A percentile compares a stretch with the other conserved stretches of the same genome.
These are phyloP conservation scores for Lactifluus subvellereus DNA, from an alignment of 768 basidiomycete species.

Conservation along the genomic window DNA sequence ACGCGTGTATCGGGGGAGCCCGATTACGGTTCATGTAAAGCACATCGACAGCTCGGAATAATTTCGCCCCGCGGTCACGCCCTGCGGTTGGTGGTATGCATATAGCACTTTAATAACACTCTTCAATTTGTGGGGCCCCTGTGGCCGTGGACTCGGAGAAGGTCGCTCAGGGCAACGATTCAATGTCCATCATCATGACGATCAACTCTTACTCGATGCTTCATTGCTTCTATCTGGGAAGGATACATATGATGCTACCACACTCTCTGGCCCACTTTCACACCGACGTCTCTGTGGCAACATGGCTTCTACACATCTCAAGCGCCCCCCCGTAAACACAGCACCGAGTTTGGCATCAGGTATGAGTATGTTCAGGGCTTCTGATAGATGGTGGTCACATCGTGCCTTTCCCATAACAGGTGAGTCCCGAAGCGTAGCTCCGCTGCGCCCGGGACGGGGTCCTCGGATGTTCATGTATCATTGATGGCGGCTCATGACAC, in stretches of 20 bases:
- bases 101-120: not conserved
- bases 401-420: not conserved
- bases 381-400: constrained; percentile 3
- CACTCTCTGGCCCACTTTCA: not conserved
- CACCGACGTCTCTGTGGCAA: constrained; percentile 3
- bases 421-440: not conserved
- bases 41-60: not conserved
- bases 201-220: not conserved
- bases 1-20: too few relatives aligned
- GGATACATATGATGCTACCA: not conserved
- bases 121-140: not conserved
- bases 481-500: constrained; percentile 17
- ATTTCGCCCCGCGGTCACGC: not conserved
- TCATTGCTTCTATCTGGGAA: not conserved
- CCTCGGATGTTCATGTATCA: constrained; percentile 10
- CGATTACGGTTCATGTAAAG: too few relatives aligned
- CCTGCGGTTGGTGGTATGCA: not conserved
- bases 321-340: not conserved
- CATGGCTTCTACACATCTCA: not conserved
- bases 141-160: not conserved
- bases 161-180: not conserved
- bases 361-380: not conserved
- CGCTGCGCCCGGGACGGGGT: not conserved
- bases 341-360: not conserved
- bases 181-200: not conserved